phyloP scores from a whole-genome alignment of 768 basidiomycete genomes.

The Amanita subjunquillea region DNA sequence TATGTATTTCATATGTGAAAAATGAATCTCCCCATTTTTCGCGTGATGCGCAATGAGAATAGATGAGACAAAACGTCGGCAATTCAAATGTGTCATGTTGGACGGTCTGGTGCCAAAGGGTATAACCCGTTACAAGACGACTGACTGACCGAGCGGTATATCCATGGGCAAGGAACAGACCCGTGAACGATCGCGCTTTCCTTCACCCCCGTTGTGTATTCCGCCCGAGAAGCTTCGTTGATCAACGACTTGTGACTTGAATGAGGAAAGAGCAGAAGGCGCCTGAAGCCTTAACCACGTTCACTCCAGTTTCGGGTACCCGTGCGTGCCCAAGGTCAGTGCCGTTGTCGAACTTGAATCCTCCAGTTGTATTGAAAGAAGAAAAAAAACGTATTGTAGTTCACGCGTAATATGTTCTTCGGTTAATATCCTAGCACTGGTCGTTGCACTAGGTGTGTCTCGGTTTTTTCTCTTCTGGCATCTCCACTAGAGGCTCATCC shows the following conservation, averaged over 20 bases:
- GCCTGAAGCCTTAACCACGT: not conserved
- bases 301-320: not conserved
- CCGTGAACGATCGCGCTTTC: no score
- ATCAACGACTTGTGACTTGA: not conserved
- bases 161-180: no score
- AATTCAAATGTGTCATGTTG: not conserved
- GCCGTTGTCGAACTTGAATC: not conserved
- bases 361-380: not conserved
- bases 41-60: not conserved
- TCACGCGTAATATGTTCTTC: not conserved
- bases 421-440: not conserved
- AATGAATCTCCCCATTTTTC: not conserved
- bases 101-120: not conserved
- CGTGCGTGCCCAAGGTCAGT: not conserved
- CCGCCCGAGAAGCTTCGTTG: no score
- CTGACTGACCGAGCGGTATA: not conserved
- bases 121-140: not conserved
- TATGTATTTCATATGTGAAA: not conserved
- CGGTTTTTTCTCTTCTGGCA: not conserved
- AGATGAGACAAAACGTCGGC: not conserved
- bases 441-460: not conserved
- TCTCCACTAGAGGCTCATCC: not conserved
- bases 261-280: not conserved
- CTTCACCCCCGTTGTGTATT: no score
- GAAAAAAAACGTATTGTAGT: not conserved